Conservation (phyloP, 2,329 filamentous ascomycete species). For the Colletotrichum tabaci region DNA sequence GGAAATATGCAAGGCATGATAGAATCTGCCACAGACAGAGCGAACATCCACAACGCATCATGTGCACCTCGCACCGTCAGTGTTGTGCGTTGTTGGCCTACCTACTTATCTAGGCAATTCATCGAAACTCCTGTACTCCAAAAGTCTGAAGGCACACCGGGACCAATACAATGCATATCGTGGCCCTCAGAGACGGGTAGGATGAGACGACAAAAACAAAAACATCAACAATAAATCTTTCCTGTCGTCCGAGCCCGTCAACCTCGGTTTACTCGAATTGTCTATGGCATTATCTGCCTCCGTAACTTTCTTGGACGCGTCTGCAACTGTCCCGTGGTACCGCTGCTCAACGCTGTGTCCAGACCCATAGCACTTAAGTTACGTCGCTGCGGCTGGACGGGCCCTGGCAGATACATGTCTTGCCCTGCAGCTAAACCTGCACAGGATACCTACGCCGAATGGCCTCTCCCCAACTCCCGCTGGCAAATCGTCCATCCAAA, state of each 20-base stretch:
- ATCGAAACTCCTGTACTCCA: not conserved
- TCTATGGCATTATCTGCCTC: conserved; percentile 7
- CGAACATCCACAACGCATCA: not conserved
- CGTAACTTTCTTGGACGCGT: conserved; percentile 4
- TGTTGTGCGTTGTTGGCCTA: not conserved
- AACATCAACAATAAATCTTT: not conserved
- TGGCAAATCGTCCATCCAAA: conserved; percentile 17
- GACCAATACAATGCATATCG: not conserved
- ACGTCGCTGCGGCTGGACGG: conserved; percentile 25
- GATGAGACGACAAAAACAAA: too few species aligned
- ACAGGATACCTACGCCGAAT: conserved; percentile 1
- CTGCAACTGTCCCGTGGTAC: conserved; percentile 9
- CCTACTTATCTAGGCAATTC: not conserved
- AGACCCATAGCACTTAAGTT: not conserved
- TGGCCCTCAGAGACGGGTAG: not conserved
- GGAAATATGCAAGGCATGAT: not conserved
- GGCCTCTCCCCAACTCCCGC: conserved; percentile 15
- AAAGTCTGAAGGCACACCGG: not conserved
- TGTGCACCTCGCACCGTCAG: not conserved
- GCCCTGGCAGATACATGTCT: conserved; percentile 34
- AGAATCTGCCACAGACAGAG: not conserved
- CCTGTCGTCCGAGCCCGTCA: too few species aligned
- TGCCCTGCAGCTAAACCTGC: conserved; percentile 31
- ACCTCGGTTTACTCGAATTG: too few species aligned
- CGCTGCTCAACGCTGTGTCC: conserved; percentile 13